Evolutionary conservation across 208 protist species (phyloP).

Genomic region (Leishmania tropica): DNA sequence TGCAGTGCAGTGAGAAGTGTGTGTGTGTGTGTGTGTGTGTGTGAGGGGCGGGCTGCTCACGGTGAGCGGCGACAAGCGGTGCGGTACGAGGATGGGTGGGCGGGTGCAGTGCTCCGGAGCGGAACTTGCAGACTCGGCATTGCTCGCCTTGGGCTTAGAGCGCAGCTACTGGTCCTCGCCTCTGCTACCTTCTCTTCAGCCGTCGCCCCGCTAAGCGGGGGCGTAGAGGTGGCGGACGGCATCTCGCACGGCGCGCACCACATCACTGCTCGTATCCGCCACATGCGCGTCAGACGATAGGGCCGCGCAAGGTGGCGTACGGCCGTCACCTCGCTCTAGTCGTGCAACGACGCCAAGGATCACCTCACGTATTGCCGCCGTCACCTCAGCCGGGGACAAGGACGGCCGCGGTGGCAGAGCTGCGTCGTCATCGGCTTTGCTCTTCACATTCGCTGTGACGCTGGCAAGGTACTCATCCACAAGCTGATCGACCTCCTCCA

Average conservation of each 20-base stretch:
- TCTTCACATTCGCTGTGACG: not conserved
- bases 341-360: constrained; percentile 6
- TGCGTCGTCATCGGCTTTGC: not conserved
- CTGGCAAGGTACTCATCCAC: constrained; percentile 14
- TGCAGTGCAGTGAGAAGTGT: too few relatives aligned
- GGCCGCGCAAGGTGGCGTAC: not conserved
- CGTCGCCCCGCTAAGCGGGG: not conserved
- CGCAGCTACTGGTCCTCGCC: not conserved
- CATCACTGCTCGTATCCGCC: not conserved
- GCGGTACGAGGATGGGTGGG: not conserved
- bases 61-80: not conserved
- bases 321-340: not conserved
- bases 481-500: constrained; percentile 4
- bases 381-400: constrained; percentile 18
- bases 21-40: too few relatives aligned
- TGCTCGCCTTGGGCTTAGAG: not conserved
- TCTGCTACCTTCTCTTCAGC: too few relatives aligned
- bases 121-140: not conserved
- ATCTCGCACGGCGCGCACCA: constrained; percentile 6
- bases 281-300: not conserved
- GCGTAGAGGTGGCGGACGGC: constrained; percentile 1
- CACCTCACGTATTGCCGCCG: constrained; percentile 18
- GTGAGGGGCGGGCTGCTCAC: not conserved
- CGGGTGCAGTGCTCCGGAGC: not conserved
- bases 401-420: not conserved